These are phyloP conservation scores for Pseudonitzschia multistriata DNA, from an alignment of 108 stramenopile species.

Conservation along the genomic window DNA sequence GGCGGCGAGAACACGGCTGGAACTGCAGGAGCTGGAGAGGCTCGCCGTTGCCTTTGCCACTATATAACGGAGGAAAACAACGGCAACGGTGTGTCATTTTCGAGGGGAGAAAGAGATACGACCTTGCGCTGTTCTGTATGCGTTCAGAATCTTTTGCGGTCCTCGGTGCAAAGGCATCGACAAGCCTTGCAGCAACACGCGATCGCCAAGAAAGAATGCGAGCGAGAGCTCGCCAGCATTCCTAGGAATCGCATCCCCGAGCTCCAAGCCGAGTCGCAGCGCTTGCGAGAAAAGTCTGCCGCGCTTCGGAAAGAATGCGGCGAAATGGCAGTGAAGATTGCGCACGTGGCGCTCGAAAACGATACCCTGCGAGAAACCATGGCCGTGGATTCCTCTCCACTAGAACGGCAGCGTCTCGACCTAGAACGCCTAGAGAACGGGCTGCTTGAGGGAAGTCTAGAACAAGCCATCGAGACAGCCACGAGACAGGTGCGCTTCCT, in stretches of 20 bases:
- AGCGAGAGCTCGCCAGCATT: conserved; percentile 9
- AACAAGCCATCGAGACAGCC: conserved; percentile 25
- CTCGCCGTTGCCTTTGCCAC: conserved; percentile 18
- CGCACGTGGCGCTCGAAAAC: conserved; percentile 33
- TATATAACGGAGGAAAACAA: conserved; percentile 7
- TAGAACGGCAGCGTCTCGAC: conserved; percentile 17
- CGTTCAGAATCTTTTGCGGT: conserved; percentile 25
- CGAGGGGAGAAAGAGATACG: neutral
- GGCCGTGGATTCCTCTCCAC: neutral
- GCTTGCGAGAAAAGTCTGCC: conserved; percentile 26
- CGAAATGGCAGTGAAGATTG: conserved; percentile 30
- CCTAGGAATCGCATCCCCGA: conserved; percentile 17
- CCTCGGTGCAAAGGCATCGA: conserved; percentile 26
- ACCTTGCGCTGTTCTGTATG: conserved; percentile 27
- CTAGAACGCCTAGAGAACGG: conserved; percentile 31
- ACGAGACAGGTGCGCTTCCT: conserved; percentile 47
- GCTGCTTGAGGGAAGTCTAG: conserved; percentile 29
- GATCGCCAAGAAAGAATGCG: conserved; percentile 33
- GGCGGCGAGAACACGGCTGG: neutral
- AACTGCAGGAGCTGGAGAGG: neutral
- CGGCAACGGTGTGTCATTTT: neutral
- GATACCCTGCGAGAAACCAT: conserved; percentile 30
- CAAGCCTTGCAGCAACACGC: conserved; percentile 27
- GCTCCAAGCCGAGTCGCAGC: conserved; percentile 27
- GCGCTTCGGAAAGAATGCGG: conserved; percentile 30